A percentile compares a stretch with the other conserved stretches of the same genome.
phyloP scores from a whole-genome alignment of 805 yeast genomes.

The Starmerella kuoi region DNA sequence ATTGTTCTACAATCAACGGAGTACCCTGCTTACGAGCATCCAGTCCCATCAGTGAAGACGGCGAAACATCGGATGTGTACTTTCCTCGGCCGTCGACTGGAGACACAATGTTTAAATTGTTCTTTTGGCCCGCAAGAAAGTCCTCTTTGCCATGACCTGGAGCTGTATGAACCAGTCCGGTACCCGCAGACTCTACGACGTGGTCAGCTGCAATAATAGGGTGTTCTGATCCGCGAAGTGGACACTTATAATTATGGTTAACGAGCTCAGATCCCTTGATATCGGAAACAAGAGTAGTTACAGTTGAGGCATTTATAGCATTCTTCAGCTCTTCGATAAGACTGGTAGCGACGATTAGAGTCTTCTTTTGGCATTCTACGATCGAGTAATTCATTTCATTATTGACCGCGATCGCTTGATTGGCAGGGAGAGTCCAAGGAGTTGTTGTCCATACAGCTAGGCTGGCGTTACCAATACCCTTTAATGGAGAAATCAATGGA shows the following conservation, averaged over 20 bases:
- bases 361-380: conserved; percentile 31
- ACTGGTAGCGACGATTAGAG: conserved; percentile 45
- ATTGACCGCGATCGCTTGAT: conserved; percentile 68
- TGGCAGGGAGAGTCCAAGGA: conserved; percentile 92
- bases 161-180: conserved; percentile 93
- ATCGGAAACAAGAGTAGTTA: conserved; percentile 10
- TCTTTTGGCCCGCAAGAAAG: conserved; percentile 51
- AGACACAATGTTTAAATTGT: conserved; percentile 50
- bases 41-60: conserved; percentile 39
- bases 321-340: conserved; percentile 33
- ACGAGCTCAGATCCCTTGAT: conserved; percentile 37
- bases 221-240: conserved; percentile 35
- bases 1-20: conserved; percentile 33
- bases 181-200: conserved; percentile 71
- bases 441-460: conserved; percentile 86
- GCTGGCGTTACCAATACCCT: background rate
- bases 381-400: conserved; percentile 46
- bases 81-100: conserved; percentile 71
- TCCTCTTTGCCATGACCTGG: conserved; percentile 98
- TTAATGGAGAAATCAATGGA: conserved; percentile 12
- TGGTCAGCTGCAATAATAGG: conserved; percentile 72
- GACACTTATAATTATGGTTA: conserved; percentile 42
- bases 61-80: conserved; percentile 43
- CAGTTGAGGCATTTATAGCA: conserved; percentile 5
- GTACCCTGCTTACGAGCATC: conserved; percentile 55